These are phyloP conservation scores for Beta lomatogona DNA, from an alignment of 179 eudicot genomes.

Conservation along the genomic window DNA sequence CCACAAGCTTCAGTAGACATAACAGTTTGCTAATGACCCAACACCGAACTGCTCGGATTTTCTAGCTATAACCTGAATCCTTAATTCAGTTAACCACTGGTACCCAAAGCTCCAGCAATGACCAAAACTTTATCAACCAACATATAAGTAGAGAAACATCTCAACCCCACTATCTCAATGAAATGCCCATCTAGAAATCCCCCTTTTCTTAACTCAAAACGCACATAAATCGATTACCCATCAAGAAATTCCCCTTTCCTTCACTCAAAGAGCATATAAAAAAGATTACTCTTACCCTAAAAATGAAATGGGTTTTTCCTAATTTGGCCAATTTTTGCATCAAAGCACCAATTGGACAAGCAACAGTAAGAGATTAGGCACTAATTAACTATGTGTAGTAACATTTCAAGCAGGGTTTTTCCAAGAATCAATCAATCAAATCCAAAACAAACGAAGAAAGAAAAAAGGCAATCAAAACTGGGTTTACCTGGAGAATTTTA, in stretches of 20 bases:
- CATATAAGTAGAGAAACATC: neutral
- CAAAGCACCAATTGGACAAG: slow-evolving; percentile 8
- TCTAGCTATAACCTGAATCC: neutral
- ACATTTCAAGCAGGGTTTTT: slow-evolving; percentile 6
- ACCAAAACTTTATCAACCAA: slow-evolving; percentile 11
- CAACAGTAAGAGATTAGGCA: slow-evolving; percentile 28
- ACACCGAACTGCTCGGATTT: neutral
- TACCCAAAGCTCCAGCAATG: neutral
- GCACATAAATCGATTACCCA: neutral
- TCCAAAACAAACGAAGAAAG: slow-evolving; percentile 2
- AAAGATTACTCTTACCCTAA: slow-evolving; percentile 18
- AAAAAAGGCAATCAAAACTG: neutral
- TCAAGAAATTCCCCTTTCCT: slow-evolving; percentile 7
- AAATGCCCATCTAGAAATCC: neutral
- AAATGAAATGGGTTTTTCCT: slow-evolving; percentile 15
- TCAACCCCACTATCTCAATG: neutral
- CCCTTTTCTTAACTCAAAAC: slow-evolving; percentile 4
- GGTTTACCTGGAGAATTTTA: slow-evolving; percentile 16
- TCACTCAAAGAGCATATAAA: neutral
- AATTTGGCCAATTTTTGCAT: slow-evolving; percentile 23
- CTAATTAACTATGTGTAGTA: neutral
- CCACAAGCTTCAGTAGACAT: slow-evolving; percentile 48
- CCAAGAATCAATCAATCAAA: slow-evolving; percentile 23
- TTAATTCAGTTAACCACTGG: neutral
- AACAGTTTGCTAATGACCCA: neutral